Evolutionary conservation across 1,284 basidiomycete species (phyloP), one percentile per base, ranked within the genome.

Genomic region (Sphaerobolus stellatus): DNA sequence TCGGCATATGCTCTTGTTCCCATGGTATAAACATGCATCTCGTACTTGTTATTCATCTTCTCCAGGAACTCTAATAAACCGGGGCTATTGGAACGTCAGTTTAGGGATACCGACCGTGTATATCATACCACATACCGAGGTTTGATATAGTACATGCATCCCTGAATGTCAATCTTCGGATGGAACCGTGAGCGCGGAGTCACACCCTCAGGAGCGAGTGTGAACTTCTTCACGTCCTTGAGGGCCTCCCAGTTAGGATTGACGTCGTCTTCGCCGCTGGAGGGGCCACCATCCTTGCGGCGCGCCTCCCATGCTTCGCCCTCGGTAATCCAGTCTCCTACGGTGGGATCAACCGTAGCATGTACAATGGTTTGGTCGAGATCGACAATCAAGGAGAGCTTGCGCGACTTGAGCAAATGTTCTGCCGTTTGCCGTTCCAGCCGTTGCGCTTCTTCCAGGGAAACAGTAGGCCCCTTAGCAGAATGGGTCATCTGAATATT

Each of bases 11-110:
- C 90, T 41, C 96, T 83, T 18, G 96, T 98, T 52, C 96, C 96
- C 94, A 99, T 99, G 25, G 96, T 99, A 74, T 99, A 99, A 48
- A 99, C 94, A 71, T 99, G 96, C 90, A 99, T 92, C 73, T 99
- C 94, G 72, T 97, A 99, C 65, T 89, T 86, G 54, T 79, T 72
- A 43, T 90, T 82, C 61, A 92, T 80, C 44, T 80, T 75, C 57
- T 77, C 71, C 49, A 99, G 77, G 68, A 99, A 98, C 41, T 82
- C 75, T 45, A 79, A 72, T 70, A 94, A 82, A n/a, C 94, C 93
- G 0, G 96, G 96, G 61, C 96, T 95, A 61, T 54, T 44, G 59
- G 45, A 45, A 54, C 36, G n/a, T 38, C n/a, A 7, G n/a, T 16
- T 38, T 3, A 38, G 36, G 7, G 22, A 38, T 7, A n/a, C 22